Base-by-base conservation (phyloP, 306 rosid species). In the Alnus glutinosa region DNA sequence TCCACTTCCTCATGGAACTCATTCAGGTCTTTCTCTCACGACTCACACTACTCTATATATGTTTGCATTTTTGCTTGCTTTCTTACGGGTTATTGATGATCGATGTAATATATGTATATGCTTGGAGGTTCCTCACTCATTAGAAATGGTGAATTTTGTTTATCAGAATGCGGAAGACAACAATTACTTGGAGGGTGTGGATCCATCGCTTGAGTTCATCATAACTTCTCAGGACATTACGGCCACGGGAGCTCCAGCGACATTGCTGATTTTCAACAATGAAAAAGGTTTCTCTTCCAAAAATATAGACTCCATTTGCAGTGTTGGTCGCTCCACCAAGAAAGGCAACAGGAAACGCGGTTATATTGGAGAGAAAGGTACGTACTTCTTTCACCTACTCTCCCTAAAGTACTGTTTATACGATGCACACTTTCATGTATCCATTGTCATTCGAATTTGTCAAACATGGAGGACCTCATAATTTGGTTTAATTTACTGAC, bases 311-410 rank as follows among this genome's bases (percentile, higher is more conserved):
- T 93, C 97, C 70, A 89, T 93, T 58, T 93, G 98, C 73, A 86
- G 98, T 59, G 87, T 93, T 50, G 98, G 97, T 59, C 79, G 90
- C 7, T 93, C 98, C 61, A 93, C 98, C 12, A 93, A 93, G 86
- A 90, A 89, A 81, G 90, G 87, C 80, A 82, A 83, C 81, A 77
- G 97, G 47, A 84, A 84, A 67, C 74, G 83, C 2, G 98, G 95
- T 37, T 93, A 90, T 85, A 93, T 93, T 4, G 98, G 98, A 36
- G 98, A 93, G 78, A 93, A 93, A 90, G 97, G 97, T 91, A 80
- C 66, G 3, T 0, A 23, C 28, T 23, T 23, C 28, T 2, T 2
- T 36, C 1, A 49, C 52, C 52, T 42, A 42, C 8, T 42, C 46
- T 42, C 6, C 46, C 46, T 5, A 49, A 42, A 42, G 5, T 42